Conservation (phyloP, 75 land plant species). For the Ceratopteris richardii region DNA sequence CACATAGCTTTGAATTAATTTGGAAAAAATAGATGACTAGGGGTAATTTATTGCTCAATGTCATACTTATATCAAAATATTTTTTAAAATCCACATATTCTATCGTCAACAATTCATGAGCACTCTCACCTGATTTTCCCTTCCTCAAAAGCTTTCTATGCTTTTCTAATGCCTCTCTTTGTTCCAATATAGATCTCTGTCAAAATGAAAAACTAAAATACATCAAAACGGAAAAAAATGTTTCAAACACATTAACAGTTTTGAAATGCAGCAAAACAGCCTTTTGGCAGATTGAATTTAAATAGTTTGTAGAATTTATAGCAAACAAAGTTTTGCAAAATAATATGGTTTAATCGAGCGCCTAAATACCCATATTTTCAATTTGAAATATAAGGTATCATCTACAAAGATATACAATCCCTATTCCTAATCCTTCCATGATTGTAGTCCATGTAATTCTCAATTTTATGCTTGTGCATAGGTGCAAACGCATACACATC, state of each 20-base stretch:
- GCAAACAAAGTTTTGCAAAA: no score
- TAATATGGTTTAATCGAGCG: no score
- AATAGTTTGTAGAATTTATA: neutral
- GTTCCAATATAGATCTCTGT: constrained; percentile 69
- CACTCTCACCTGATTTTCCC: constrained; percentile 46
- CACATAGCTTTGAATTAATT: no score
- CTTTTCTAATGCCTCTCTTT: constrained; percentile 72
- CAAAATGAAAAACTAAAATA: constrained; percentile 1
- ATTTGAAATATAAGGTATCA: neutral
- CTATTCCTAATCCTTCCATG: neutral
- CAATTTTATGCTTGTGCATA: no score
- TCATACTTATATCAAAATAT: no score
- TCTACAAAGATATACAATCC: neutral
- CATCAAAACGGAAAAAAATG: neutral
- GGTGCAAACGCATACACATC: no score
- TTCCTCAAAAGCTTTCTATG: constrained; percentile 68
- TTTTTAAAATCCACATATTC: no score
- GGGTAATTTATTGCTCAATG: no score
- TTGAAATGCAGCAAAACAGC: no score
- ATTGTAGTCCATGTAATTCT: no score
- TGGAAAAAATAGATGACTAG: no score
- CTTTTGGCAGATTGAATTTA: no score
- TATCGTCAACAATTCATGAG: neutral
- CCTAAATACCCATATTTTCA: neutral
- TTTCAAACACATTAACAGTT: neutral